These are phyloP conservation scores for Paracorniculantispora psalliotae DNA, from an alignment of 2,329 filamentous ascomycete genomes.

Conservation along the genomic window DNA sequence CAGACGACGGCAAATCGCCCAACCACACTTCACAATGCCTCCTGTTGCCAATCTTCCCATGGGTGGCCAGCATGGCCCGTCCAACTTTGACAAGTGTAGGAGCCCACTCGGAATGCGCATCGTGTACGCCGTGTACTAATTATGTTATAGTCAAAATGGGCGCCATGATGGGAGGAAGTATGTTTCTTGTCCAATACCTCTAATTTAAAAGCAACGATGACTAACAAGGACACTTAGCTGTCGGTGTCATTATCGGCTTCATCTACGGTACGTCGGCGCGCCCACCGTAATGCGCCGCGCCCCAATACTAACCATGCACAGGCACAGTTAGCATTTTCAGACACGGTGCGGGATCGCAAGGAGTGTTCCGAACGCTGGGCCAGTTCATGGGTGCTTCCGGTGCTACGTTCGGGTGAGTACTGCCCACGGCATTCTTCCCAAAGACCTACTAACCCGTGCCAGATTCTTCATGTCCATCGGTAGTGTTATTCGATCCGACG, in stretches of 20 bases:
- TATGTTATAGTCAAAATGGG: conserved; percentile 81
- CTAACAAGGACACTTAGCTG: conserved; percentile 56
- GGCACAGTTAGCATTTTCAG: conserved; percentile 92
- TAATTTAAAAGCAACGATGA: neutral
- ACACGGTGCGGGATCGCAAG: conserved; percentile 88
- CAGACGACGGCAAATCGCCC: neutral
- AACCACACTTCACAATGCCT: conserved; percentile 29
- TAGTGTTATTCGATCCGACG: conserved; percentile 90
- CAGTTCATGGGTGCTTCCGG: conserved; percentile 97
- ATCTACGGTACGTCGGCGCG: conserved; percentile 68
- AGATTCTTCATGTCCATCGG: conserved; percentile 99
- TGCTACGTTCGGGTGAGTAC: conserved; percentile 81
- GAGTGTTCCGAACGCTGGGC: conserved; percentile 87
- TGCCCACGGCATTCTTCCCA: neutral
- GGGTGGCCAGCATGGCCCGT: conserved; percentile 42
- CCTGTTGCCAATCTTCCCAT: conserved; percentile 34
- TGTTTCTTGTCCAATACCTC: too few species aligned
- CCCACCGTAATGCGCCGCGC: conserved; percentile 11
- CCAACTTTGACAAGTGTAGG: conserved; percentile 52
- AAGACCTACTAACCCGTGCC: neutral
- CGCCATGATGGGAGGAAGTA: conserved; percentile 97
- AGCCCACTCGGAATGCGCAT: neutral
- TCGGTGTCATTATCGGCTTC: conserved; percentile 94
- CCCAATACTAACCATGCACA: conserved; percentile 32
- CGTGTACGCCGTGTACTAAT: conserved; percentile 16